Evolutionary conservation across 495 filamentous ascomycete species (phyloP).

Genomic region (Tuber umbilicatum): DNA sequence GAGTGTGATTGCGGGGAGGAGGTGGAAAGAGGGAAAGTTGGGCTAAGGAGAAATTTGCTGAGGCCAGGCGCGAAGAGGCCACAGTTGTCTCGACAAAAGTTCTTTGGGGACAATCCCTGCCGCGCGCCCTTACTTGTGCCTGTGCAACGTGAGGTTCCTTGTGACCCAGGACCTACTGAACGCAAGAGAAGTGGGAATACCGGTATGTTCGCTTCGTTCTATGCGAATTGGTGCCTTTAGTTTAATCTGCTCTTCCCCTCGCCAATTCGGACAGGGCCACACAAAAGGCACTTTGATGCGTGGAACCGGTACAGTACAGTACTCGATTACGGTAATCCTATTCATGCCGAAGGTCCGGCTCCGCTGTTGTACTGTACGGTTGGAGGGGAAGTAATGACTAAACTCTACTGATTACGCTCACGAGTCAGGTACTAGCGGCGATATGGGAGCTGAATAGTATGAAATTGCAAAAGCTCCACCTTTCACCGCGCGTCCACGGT

Average conservation of each 20-base stretch:
- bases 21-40: constrained; percentile 8
- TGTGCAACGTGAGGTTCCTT: not conserved
- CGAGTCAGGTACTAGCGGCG: not conserved
- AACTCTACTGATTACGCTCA: not conserved
- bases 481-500: not conserved
- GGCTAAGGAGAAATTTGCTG: constrained; percentile 9
- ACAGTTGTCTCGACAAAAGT: constrained; percentile 29
- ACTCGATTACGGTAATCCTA: not conserved
- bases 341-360: not conserved
- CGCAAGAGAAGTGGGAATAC: not conserved
- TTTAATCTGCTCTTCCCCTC: not conserved
- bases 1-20: not conserved
- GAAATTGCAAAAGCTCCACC: not conserved
- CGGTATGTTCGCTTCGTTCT: not conserved
- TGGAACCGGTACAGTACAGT: not conserved
- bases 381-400: not conserved
- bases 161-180: not conserved
- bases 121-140: not conserved
- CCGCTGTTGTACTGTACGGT: too few species aligned
- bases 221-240: not conserved
- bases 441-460: too few species aligned
- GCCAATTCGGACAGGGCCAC: not conserved
- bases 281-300: not conserved
- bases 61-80: constrained; percentile 28
- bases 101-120: not conserved